phyloP scores from a whole-genome alignment of 768 basidiomycete species.

The Sistotremastrum niveocremeum region DNA sequence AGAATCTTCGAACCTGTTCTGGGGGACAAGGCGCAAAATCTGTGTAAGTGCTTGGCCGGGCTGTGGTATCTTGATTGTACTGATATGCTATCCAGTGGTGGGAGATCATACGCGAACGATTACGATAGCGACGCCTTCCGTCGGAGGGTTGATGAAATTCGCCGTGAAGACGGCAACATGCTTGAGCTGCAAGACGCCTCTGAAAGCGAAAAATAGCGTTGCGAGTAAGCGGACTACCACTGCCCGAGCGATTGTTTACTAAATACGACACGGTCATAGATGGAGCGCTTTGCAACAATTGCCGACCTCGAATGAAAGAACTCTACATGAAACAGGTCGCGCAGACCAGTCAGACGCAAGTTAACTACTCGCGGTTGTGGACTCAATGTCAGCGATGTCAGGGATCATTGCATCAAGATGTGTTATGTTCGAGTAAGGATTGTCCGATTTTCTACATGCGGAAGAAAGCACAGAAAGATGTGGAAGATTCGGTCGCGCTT shows the following conservation, averaged over 20 bases:
- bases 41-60: conserved; percentile 37
- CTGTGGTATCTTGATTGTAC: conserved; percentile 3
- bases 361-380: conserved; percentile 90
- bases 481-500: conserved; percentile 66
- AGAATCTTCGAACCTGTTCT: conserved; percentile 97
- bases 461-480: conserved; percentile 97
- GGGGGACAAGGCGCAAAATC: conserved; percentile 76
- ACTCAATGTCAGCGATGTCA: conserved; percentile 99
- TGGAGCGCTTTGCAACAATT: conserved; percentile 92
- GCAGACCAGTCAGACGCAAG: conserved; percentile 65
- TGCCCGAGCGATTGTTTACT: not conserved
- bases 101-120: conserved; percentile 95
- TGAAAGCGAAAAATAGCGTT: conserved; percentile 65
- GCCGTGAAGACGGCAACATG: conserved; percentile 94
- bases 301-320: conserved; percentile 71
- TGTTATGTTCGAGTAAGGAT: conserved; percentile 91
- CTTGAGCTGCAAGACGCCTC: conserved; percentile 85
- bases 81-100: conserved; percentile 43
- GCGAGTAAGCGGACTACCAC: conserved; percentile 31
- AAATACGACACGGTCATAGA: conserved; percentile 28
- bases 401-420: conserved; percentile 97
- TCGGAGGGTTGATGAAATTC: conserved; percentile 97
- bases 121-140: conserved; percentile 90
- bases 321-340: conserved; percentile 81
- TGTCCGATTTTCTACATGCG: conserved; percentile 99